Conservation (phyloP, 345 rosid species). For the Trapa bicornis region DNA sequence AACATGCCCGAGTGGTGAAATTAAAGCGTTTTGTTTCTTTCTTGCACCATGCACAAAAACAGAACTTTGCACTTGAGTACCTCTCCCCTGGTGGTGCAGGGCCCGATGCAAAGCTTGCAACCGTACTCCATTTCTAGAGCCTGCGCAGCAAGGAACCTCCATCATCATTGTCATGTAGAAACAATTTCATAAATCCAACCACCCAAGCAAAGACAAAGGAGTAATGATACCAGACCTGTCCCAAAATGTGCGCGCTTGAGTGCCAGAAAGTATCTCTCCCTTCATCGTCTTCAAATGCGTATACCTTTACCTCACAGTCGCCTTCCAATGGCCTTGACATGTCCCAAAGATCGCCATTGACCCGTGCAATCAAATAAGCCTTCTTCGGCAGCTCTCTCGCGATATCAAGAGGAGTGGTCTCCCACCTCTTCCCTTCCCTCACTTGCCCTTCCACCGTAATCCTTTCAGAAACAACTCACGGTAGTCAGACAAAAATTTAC, state of each 20-base stretch:
- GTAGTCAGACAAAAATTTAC: neutral
- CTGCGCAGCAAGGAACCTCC: constrained; percentile 20
- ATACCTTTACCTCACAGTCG: constrained; percentile 63
- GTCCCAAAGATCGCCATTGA: constrained; percentile 77
- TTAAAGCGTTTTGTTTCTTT: too few species aligned
- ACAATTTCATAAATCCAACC: neutral
- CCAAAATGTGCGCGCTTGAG: constrained; percentile 97
- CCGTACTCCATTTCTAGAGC: constrained; percentile 82
- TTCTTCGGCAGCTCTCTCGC: constrained; percentile 33
- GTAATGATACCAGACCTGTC: constrained; percentile 40
- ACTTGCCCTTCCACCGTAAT: constrained; percentile 56
- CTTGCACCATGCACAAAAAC: too few species aligned
- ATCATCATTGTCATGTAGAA: neutral
- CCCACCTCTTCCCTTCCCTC: constrained; percentile 88
- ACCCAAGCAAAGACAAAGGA: neutral
- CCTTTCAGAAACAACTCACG: constrained; percentile 18
- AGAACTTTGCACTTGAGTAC: constrained; percentile 14
- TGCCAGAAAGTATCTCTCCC: constrained; percentile 98
- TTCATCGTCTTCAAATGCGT: constrained; percentile 58
- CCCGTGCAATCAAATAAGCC: constrained; percentile 45
- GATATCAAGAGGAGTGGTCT: constrained; percentile 60
- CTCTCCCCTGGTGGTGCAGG: constrained; percentile 98
- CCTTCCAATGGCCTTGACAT: constrained; percentile 73
- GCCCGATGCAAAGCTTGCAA: constrained; percentile 92
- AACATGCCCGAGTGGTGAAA: too few species aligned